Percentiles rank a stretch among this genome's conserved stretches.
These are phyloP conservation scores for Pseudozyma hubeiensis DNA, from an alignment of 1,284 basidiomycete genomes.

Conservation along the genomic window DNA sequence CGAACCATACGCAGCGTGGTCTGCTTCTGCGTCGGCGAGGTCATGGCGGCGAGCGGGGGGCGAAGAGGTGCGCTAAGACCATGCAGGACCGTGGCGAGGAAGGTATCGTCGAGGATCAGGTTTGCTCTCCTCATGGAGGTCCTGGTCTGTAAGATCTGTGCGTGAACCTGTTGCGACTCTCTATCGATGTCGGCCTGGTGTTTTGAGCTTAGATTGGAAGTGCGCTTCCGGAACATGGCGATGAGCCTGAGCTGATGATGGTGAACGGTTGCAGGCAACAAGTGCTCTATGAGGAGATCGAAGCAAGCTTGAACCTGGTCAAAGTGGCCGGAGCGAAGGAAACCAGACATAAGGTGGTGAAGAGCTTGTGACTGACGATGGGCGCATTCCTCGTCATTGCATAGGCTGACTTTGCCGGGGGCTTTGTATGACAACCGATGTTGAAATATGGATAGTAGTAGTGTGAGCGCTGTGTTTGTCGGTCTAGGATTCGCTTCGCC, in stretches of 20 bases:
- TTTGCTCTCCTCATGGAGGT: conserved; percentile 20
- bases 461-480: not conserved
- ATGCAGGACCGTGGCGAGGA: conserved; percentile 30
- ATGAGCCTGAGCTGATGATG: conserved; percentile 40
- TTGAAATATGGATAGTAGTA: conserved; percentile 4
- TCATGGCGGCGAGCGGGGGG: not conserved
- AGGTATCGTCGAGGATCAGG: conserved; percentile 26
- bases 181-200: conserved; percentile 1
- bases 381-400: not conserved
- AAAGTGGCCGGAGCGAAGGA: not conserved
- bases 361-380: not conserved
- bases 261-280: conserved; percentile 3
- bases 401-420: not conserved
- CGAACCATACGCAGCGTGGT: conserved; percentile 11
- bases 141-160: conserved; percentile 14
- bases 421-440: not conserved
- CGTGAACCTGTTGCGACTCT: conserved; percentile 10
- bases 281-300: conserved; percentile 1
- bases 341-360: conserved; percentile 23
- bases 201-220: not conserved
- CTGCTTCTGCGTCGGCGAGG: conserved; percentile 4
- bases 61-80: conserved; percentile 36
- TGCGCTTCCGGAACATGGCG: conserved; percentile 15
- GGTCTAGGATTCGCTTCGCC: not conserved
- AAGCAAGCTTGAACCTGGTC: conserved; percentile 25